Conservation (phyloP, 1,284 basidiomycete species). For the Malassezia pachydermatis region DNA sequence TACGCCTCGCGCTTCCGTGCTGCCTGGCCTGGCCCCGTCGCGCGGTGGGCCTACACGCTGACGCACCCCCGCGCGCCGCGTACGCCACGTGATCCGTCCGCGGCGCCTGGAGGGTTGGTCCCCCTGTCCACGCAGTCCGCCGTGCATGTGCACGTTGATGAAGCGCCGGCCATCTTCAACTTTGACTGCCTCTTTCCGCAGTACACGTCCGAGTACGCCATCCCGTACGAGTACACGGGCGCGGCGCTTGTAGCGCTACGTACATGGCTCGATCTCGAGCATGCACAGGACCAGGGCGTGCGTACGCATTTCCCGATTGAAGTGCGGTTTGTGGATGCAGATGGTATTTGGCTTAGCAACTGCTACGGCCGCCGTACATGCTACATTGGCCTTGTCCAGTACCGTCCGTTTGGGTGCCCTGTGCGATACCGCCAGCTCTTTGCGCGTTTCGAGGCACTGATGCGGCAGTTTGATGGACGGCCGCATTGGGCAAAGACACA, state of each 20-base stretch:
- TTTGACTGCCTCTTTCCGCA: conserved; percentile 47
- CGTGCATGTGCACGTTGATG: conserved; percentile 27
- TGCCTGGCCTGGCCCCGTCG: conserved; percentile 14
- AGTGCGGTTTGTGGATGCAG: conserved; percentile 73
- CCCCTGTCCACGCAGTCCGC: conserved; percentile 16
- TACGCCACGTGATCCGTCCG: neutral
- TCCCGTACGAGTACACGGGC: conserved; percentile 57
- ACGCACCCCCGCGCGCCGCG: conserved; percentile 16
- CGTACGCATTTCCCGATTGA: conserved; percentile 87
- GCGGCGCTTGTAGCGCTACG: conserved; percentile 65
- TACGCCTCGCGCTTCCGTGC: conserved; percentile 21
- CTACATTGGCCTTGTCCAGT: conserved; percentile 94
- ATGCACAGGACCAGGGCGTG: conserved; percentile 61
- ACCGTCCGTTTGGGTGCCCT: conserved; percentile 78
- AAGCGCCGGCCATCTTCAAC: conserved; percentile 41
- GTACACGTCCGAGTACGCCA: conserved; percentile 65
- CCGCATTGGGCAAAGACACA: conserved; percentile 99
- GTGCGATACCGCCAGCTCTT: conserved; percentile 80
- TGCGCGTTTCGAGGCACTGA: conserved; percentile 65
- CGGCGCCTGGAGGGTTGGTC: neutral
- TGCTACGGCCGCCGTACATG: conserved; percentile 67
- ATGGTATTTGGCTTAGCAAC: conserved; percentile 90
- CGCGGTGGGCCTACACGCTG: conserved; percentile 14
- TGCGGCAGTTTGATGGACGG: conserved; percentile 64
- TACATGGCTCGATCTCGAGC: conserved; percentile 60